Percentiles rank a stretch among this genome's conserved stretches.
These are phyloP conservation scores for Entomortierella parvispora DNA, from an alignment of 192 early-diverging fungal genomes.

Conservation along the genomic window DNA sequence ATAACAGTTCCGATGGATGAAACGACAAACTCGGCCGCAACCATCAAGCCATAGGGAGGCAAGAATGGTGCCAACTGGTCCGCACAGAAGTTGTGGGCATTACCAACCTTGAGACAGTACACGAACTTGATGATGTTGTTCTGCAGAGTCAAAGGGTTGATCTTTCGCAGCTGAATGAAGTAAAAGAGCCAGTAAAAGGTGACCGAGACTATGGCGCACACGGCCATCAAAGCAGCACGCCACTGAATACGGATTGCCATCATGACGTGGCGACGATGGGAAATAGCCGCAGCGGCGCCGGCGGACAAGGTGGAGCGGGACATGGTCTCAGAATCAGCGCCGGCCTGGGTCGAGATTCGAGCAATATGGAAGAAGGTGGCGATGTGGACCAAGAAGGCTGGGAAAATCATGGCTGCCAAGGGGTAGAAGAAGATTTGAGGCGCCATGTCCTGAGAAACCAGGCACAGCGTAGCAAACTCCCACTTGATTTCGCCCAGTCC, in stretches of 20 bases:
- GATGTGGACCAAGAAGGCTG: constrained; percentile 61
- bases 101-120: constrained; percentile 52
- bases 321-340: constrained; percentile 47
- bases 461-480: constrained; percentile 62
- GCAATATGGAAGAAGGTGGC: constrained; percentile 64
- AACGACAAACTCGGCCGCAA: constrained; percentile 58
- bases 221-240: constrained; percentile 61
- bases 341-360: constrained; percentile 29
- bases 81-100: constrained; percentile 52
- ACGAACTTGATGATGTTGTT: constrained; percentile 45
- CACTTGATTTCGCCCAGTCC: constrained; percentile 54
- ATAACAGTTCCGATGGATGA: constrained; percentile 56
- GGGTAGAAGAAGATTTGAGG: constrained; percentile 64
- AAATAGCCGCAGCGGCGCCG: constrained; percentile 29
- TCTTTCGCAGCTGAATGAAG: constrained; percentile 53
- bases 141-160: constrained; percentile 22
- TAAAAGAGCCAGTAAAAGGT: constrained; percentile 69
- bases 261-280: constrained; percentile 59
- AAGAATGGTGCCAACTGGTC: constrained; percentile 42
- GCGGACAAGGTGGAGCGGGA: constrained; percentile 46
- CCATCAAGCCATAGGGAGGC: constrained; percentile 59
- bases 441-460: constrained; percentile 52
- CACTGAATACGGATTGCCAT: constrained; percentile 65
- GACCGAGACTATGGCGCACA: constrained; percentile 53
- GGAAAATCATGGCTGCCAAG: constrained; percentile 58